phyloP scores from a whole-genome alignment of 768 basidiomycete species.

The Collybiopsis confluens region DNA sequence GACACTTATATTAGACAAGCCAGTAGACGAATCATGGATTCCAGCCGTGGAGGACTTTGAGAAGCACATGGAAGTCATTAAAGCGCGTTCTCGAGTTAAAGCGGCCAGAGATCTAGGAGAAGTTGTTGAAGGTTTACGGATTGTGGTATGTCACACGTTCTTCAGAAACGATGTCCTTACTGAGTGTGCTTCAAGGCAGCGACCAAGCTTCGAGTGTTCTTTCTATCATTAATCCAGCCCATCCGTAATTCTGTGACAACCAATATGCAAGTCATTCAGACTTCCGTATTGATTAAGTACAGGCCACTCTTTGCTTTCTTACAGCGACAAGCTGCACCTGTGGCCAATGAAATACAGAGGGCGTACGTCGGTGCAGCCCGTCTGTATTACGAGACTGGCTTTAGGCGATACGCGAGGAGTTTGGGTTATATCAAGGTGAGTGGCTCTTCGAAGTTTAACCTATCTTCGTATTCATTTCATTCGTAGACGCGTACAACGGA shows the following conservation, averaged over 20 bases:
- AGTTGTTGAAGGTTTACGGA: slow-evolving; percentile 80
- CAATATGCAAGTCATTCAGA: slow-evolving; percentile 91
- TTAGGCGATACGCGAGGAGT: slow-evolving; percentile 83
- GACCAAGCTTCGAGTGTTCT: slow-evolving; percentile 83
- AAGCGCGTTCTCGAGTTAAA: slow-evolving; percentile 76
- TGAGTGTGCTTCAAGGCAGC: slow-evolving; percentile 55
- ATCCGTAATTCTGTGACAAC: slow-evolving; percentile 81
- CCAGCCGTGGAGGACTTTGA: slow-evolving; percentile 79
- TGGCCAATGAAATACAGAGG: slow-evolving; percentile 84
- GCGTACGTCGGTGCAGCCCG: slow-evolving; percentile 81
- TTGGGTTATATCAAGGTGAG: slow-evolving; percentile 74
- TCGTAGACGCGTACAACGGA: slow-evolving; percentile 63
- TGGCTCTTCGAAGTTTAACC: background rate
- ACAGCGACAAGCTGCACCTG: slow-evolving; percentile 72
- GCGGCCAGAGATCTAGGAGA: slow-evolving; percentile 81
- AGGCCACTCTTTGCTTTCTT: slow-evolving; percentile 80
- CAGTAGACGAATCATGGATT: slow-evolving; percentile 88
- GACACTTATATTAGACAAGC: slow-evolving; percentile 74
- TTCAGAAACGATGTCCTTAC: background rate
- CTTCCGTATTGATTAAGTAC: slow-evolving; percentile 81
- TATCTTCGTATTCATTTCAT: background rate
- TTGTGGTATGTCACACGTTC: slow-evolving; percentile 61
- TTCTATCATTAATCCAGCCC: slow-evolving; percentile 78
- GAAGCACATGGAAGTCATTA: slow-evolving; percentile 59
- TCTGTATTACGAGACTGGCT: slow-evolving; percentile 93